Percentiles rank a stretch among this genome's conserved stretches.
Conservation (phyloP, 2,329 filamentous ascomycete genomes). For the Curvularia hawaiiensis region DNA sequence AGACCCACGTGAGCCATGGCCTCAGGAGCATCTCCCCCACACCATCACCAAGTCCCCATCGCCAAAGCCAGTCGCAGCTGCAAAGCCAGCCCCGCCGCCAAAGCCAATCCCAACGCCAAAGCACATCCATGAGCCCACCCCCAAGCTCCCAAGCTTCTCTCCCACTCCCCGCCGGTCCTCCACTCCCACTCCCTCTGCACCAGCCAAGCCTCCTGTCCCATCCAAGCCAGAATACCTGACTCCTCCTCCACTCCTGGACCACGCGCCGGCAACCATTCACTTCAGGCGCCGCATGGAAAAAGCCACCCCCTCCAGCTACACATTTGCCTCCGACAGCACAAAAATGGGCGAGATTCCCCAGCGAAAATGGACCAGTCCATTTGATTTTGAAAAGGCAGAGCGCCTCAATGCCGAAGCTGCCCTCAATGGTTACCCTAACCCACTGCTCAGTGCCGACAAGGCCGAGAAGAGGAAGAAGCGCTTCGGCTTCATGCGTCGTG, state of each 20-base stretch:
- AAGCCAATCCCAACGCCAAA: slow-evolving; percentile 5
- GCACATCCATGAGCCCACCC: slow-evolving; percentile 21
- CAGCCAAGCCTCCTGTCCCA: slow-evolving; percentile 13
- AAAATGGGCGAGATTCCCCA: slow-evolving; percentile 57
- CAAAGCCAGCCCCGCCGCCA: slow-evolving; percentile 13
- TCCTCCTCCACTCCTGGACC: slow-evolving; percentile 12
- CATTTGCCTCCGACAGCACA: slow-evolving; percentile 53
- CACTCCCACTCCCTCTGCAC: slow-evolving; percentile 7
- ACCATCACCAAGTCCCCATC: slow-evolving; percentile 11
- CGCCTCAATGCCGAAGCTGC: slow-evolving; percentile 49
- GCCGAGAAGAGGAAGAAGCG: slow-evolving; percentile 14
- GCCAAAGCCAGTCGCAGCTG: slow-evolving; percentile 6
- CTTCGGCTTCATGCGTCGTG: slow-evolving; percentile 17
- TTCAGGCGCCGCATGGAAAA: slow-evolving; percentile 42
- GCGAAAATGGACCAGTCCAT: slow-evolving; percentile 51
- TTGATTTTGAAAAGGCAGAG: slow-evolving; percentile 50
- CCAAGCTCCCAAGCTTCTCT: slow-evolving; percentile 22
- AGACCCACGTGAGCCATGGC: slow-evolving; percentile 31
- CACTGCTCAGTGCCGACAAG: slow-evolving; percentile 13
- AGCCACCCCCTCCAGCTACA: slow-evolving; percentile 49
- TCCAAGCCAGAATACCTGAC: slow-evolving; percentile 12
- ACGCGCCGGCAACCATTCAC: slow-evolving; percentile 9
- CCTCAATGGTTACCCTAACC: slow-evolving; percentile 14
- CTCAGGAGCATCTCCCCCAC: slow-evolving; percentile 19
- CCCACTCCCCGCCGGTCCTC: slow-evolving; percentile 18